Evolutionary conservation across 2,329 filamentous ascomycete species (phyloP), one percentile per base, ranked within the genome.

Genomic region (Penicillium occitanis): DNA sequence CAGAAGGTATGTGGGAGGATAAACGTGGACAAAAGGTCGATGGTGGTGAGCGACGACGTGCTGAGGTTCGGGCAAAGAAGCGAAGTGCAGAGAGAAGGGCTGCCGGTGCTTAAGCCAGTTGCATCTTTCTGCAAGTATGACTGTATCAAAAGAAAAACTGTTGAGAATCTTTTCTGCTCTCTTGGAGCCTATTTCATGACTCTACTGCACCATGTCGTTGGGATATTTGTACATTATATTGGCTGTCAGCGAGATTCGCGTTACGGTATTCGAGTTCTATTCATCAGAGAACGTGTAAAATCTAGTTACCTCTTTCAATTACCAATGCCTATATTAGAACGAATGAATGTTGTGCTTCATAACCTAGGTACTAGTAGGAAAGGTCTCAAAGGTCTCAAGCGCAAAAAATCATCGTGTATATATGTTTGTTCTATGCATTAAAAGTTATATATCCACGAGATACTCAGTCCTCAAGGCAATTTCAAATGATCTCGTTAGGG

Each of bases 1-100:
- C 89, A 65, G 93, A 97, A 77, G 93, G 94, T 10, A 90, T 98
- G 83, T 98, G 94, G 95, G 94, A 98, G 82, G 85, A 93, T 73
- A 89, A 86, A 76, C 86, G 89, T 73, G 94, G 95, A 33, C 88
- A 88, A 74, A 98, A 98, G 88, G 89, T 99, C 71, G 93, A 98
- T 79, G 95, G 95, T 75, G 95, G 95, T 84, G 95, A 99, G 84
- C 89, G 95, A 78, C 87, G 95, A 79, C 88, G 87, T 77, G 91
- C 90, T 17, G 90, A 96, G 81, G 89, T 97, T 62, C 86, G 91
- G 73, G 92, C 93, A 72, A 97, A 96, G 88, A 90, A 88, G 81
- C 87, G 90, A 70, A 88, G 91, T 61, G 88, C 88, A 42, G 91
- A 93, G 81, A 89, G 91, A 71, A 91, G 89, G 78, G 92, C 91